phyloP scores from a whole-genome alignment of 116 monocot genomes.

The Cymodocea nodosa region DNA sequence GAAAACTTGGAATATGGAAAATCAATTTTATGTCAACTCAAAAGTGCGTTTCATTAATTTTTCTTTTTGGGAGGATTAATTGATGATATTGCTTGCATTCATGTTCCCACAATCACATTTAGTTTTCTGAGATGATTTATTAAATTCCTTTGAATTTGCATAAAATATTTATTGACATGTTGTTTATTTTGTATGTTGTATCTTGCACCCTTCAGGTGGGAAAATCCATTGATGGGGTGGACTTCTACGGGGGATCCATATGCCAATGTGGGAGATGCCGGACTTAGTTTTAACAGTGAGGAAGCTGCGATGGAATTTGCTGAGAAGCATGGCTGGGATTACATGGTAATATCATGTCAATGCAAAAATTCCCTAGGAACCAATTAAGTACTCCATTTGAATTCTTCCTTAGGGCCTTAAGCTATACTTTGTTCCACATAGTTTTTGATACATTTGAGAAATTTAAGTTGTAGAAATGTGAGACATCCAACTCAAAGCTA shows the following conservation, averaged over 20 bases:
- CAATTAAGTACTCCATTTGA: too few species aligned
- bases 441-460: too few species aligned
- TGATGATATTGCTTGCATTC: not conserved
- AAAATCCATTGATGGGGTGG: slow-evolving; percentile 99
- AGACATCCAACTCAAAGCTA: too few species aligned
- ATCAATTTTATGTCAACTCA: slow-evolving; percentile 98
- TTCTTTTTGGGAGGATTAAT: not conserved
- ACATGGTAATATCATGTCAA: slow-evolving; percentile 33
- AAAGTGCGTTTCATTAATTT: slow-evolving; percentile 51
- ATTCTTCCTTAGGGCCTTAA: too few species aligned
- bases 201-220: slow-evolving; percentile 59
- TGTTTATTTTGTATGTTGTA: too few species aligned
- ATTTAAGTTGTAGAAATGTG: too few species aligned
- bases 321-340: slow-evolving; percentile 87
- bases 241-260: slow-evolving; percentile 98
- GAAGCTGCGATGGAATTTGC: slow-evolving; percentile 89
- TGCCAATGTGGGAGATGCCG: slow-evolving; percentile 94
- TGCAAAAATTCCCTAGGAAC: too few species aligned
- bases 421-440: too few species aligned
- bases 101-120: too few species aligned
- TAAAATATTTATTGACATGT: too few species aligned
- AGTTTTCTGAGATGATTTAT: not conserved
- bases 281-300: slow-evolving; percentile 63
- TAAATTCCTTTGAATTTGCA: too few species aligned
- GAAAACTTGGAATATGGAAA: slow-evolving; percentile 90